Percentiles rank a stretch among this genome's conserved stretches.
Evolutionary conservation across 805 yeast genomes (phyloP).

Genomic region (Pichia gijzeniarum): DNA sequence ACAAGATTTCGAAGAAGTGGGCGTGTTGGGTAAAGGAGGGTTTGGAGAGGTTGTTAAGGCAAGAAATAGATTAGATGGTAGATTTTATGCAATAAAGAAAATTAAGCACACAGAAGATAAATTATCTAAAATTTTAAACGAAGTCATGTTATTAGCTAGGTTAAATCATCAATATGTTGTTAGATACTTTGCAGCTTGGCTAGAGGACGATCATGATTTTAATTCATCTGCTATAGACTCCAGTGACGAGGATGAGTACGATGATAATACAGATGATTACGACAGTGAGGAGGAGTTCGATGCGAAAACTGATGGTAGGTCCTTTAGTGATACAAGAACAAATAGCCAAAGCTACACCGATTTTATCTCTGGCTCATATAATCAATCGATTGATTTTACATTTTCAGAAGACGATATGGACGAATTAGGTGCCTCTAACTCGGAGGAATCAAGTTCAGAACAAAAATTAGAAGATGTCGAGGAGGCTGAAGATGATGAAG

Average conservation of each 20-base stretch:
- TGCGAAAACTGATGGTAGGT: slow-evolving; percentile 3
- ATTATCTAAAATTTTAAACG: slow-evolving; percentile 75
- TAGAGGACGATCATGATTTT: slow-evolving; percentile 56
- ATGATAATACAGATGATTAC: slow-evolving; percentile 29
- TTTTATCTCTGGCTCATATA: slow-evolving; percentile 59
- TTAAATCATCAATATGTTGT: slow-evolving; percentile 94
- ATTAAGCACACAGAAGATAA: slow-evolving; percentile 77
- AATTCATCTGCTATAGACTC: slow-evolving; percentile 24
- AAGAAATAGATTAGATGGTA: slow-evolving; percentile 85
- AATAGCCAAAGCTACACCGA: slow-evolving; percentile 44
- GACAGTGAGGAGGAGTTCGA: slow-evolving; percentile 12
- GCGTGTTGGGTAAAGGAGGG: slow-evolving; percentile 87
- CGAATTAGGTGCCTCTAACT: slow-evolving; percentile 16
- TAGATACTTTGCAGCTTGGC: slow-evolving; percentile 95
- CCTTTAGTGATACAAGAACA: slow-evolving; percentile 23
- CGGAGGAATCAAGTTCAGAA: neutral
- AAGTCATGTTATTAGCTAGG: slow-evolving; percentile 86
- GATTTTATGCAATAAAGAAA: slow-evolving; percentile 91
- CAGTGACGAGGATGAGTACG: slow-evolving; percentile 20
- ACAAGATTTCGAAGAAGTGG: slow-evolving; percentile 92
- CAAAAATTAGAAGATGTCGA: too few relatives aligned
- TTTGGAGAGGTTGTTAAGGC: slow-evolving; percentile 99
- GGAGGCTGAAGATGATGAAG: slow-evolving; percentile 18
- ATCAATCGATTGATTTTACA: slow-evolving; percentile 51
- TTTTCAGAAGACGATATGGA: slow-evolving; percentile 34